Evolutionary conservation across 2,329 filamentous ascomycete species (phyloP).

Genomic region (Fusarium abutilonis): DNA sequence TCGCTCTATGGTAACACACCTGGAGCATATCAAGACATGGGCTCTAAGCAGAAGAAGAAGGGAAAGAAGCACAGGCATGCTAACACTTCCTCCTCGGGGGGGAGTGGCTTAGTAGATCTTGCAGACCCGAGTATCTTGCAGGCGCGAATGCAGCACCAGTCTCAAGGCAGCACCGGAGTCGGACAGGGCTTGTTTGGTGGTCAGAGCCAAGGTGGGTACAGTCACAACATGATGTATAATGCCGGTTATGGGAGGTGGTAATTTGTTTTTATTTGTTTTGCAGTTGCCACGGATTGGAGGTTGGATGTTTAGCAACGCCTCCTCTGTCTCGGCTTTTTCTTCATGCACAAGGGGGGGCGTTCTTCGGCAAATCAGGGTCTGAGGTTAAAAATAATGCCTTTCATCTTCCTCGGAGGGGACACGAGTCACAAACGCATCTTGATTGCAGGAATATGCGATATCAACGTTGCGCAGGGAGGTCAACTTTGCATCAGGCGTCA

Average conservation of each 20-base stretch:
- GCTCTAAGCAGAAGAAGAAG: slow-evolving; percentile 99
- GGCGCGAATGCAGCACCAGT: slow-evolving; percentile 92
- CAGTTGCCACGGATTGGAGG: slow-evolving; percentile 31
- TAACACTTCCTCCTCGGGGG: slow-evolving; percentile 99
- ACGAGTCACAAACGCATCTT: slow-evolving; percentile 47
- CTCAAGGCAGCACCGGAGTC: slow-evolving; percentile 82
- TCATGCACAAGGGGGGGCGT: slow-evolving; percentile 44
- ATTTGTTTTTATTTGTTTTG: slow-evolving; percentile 31
- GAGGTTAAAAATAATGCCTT: slow-evolving; percentile 32
- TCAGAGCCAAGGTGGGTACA: slow-evolving; percentile 95
- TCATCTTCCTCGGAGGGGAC: slow-evolving; percentile 43
- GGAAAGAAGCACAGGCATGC: slow-evolving; percentile 99
- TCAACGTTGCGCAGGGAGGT: slow-evolving; percentile 44
- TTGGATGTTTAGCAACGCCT: slow-evolving; percentile 41
- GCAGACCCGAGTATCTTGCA: slow-evolving; percentile 99
- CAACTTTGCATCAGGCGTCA: slow-evolving; percentile 48
- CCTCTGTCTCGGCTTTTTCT: slow-evolving; percentile 35
- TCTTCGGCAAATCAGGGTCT: slow-evolving; percentile 44
- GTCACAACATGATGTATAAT: slow-evolving; percentile 84
- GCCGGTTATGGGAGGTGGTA: slow-evolving; percentile 76
- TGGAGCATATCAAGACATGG: slow-evolving; percentile 89
- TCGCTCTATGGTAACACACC: slow-evolving; percentile 89
- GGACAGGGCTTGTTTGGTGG: slow-evolving; percentile 91
- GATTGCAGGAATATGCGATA: slow-evolving; percentile 48
- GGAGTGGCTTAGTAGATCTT: slow-evolving; percentile 99